These are phyloP conservation scores for Phialophora tarda DNA, from an alignment of 2,329 filamentous ascomycete genomes.

Conservation along the genomic window DNA sequence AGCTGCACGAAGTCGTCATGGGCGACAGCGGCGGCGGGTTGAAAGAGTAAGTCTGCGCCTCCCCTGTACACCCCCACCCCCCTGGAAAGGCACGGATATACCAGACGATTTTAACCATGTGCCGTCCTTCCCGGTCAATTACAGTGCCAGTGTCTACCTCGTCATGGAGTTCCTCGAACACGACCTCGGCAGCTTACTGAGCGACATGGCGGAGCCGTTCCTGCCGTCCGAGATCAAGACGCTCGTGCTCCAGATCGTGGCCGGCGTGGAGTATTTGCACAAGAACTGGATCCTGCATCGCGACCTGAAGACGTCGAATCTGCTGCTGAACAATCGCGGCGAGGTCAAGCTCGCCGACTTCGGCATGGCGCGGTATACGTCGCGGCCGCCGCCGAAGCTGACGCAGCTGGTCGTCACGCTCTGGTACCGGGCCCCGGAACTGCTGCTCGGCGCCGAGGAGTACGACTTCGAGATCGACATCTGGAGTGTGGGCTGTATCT, in stretches of 20 bases:
- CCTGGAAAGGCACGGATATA: slow-evolving; percentile 48
- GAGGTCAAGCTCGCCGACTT: slow-evolving; percentile 97
- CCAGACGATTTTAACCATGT: slow-evolving; percentile 45
- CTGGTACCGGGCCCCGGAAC: slow-evolving; percentile 93
- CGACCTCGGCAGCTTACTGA: slow-evolving; percentile 89
- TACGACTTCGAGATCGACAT: slow-evolving; percentile 85
- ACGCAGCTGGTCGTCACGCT: slow-evolving; percentile 95
- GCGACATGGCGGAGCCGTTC: slow-evolving; percentile 94
- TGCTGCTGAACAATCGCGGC: slow-evolving; percentile 93
- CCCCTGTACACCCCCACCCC: slow-evolving; percentile 12
- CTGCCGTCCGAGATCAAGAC: slow-evolving; percentile 91
- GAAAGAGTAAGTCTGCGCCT: slow-evolving; percentile 57
- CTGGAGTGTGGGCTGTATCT: slow-evolving; percentile 96
- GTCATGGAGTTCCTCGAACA: slow-evolving; percentile 98
- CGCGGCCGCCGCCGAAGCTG: slow-evolving; percentile 74
- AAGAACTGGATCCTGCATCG: slow-evolving; percentile 89
- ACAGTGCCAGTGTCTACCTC: slow-evolving; percentile 83
- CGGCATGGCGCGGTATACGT: slow-evolving; percentile 92
- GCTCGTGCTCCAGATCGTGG: slow-evolving; percentile 79
- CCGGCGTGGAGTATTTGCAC: slow-evolving; percentile 84
- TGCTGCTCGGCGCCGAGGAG: slow-evolving; percentile 77
- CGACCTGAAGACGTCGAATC: slow-evolving; percentile 90
- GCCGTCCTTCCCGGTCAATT: slow-evolving; percentile 36
- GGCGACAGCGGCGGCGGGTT: slow-evolving; percentile 59
- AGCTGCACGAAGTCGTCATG: slow-evolving; percentile 81